These are phyloP conservation scores for Alternaria gaisen DNA, from an alignment of 2,329 filamentous ascomycete species.

Conservation along the genomic window DNA sequence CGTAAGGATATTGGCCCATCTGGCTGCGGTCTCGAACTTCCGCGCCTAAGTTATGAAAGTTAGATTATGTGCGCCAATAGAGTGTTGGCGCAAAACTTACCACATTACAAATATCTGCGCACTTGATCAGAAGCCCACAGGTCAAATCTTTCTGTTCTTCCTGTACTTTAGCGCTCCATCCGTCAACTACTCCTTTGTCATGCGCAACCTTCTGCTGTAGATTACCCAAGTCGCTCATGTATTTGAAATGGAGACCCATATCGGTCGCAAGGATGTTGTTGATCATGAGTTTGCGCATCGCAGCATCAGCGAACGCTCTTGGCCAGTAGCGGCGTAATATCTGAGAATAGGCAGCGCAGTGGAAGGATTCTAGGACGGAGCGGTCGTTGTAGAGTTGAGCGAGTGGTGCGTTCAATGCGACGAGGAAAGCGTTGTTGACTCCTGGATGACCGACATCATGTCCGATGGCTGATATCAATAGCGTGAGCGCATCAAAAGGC, in stretches of 20 bases:
- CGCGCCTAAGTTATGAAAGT: constrained; percentile 69
- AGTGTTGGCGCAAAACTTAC: constrained; percentile 64
- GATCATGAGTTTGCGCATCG: constrained; percentile 90
- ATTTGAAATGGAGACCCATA: constrained; percentile 96
- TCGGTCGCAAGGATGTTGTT: constrained; percentile 97
- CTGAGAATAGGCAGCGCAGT: constrained; percentile 96
- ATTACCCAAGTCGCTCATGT: constrained; percentile 87
- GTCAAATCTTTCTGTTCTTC: constrained; percentile 80
- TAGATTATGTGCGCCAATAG: neutral
- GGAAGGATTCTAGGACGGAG: constrained; percentile 95
- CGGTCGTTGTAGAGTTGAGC: constrained; percentile 97
- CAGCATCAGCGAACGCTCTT: constrained; percentile 76
- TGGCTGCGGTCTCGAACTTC: constrained; percentile 79
- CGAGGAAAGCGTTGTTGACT: constrained; percentile 96
- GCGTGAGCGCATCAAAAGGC: constrained; percentile 86
- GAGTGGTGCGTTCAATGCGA: constrained; percentile 88
- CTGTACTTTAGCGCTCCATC: constrained; percentile 78
- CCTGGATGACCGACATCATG: constrained; percentile 98
- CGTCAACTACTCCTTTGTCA: constrained; percentile 69
- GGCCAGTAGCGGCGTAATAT: constrained; percentile 95
- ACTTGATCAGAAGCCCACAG: constrained; percentile 96
- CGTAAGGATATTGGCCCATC: constrained; percentile 94
- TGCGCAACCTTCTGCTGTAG: constrained; percentile 80
- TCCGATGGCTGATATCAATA: constrained; percentile 94
- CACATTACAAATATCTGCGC: constrained; percentile 98